Evolutionary conservation across 805 yeast species (phyloP), one percentile per base, ranked within the genome.

Genomic region (Wickerhamomyces sydowiorum): DNA sequence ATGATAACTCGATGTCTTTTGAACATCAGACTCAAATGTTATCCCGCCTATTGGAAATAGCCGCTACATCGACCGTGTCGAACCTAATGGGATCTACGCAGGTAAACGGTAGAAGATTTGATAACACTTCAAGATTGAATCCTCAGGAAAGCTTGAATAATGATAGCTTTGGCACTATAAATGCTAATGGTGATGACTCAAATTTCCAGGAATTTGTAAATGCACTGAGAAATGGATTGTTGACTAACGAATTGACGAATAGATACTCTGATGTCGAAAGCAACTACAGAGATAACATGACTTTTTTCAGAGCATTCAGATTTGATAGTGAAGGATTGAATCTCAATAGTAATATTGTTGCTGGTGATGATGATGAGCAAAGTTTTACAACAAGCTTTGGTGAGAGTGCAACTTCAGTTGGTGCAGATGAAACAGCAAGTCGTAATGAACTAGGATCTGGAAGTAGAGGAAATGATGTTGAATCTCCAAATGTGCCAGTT

Each of bases 201-300:
- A 68, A 66, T 12, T 76, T 74, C 52, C 59, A 60, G 27, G 74
- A 72, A 30, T 76, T 76, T 46, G 48, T 75, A 7, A 46, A 53
- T 7, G 69, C 71, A 21, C 53, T 73, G 12, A 59, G 66, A 25
- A 57, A 61, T 27, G 75, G 74, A 1, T 51, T 66, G 9, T 48
- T 71, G 14, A 61, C 62, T n/a, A 55, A 59, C 24, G 76, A 72
- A 37, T 46, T 71, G 9, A 47, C 64, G 8, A 56, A 64, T 43
- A 51, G 46, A 41, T 48, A 30, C 7, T 38, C 33, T 10, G 40
- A 40, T n/a, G 20, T 19, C 4, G 29, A 20, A 13, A 18, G 27
- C 13, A 23, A 7, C 2, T 18, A 13, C 7, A 24, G 38, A 3
- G 44, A 43, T 7, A 43, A 44, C 7, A 54, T 57, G 59, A 57